Conservation (phyloP, 495 filamentous ascomycete species). For the Talaromyces thailandensis region DNA sequence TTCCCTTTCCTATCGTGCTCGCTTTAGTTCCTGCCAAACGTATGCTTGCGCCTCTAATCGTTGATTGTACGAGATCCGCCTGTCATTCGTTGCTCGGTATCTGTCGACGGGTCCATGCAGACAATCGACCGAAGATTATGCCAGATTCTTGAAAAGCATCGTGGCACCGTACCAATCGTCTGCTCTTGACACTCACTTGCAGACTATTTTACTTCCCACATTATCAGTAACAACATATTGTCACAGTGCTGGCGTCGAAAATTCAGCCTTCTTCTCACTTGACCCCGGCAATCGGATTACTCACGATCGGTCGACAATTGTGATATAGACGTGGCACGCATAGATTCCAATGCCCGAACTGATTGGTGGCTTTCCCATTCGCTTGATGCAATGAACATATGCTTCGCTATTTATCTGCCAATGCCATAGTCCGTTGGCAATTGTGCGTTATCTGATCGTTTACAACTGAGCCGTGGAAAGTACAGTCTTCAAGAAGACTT, state of each 20-base stretch:
- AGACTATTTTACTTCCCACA: not conserved
- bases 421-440: not conserved
- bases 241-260: not conserved
- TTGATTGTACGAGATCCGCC: not conserved
- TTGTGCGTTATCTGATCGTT: not conserved
- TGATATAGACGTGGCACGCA: not conserved
- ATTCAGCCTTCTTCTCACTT: not conserved
- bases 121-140: not conserved
- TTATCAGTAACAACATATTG: too few relatives aligned
- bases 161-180: not conserved
- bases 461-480: not conserved
- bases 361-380: not conserved
- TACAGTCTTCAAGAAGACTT: not conserved
- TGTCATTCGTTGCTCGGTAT: not conserved
- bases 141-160: not conserved
- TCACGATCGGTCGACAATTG: not conserved
- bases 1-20: not conserved
- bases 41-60: not conserved
- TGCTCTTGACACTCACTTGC: not conserved
- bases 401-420: not conserved
- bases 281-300: not conserved
- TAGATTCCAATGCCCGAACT: not conserved
- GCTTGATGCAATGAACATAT: not conserved
- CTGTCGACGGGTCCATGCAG: not conserved
- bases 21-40: not conserved